Evolutionary conservation across 495 filamentous ascomycete species (phyloP), one percentile per base, ranked within the genome.

Genomic region (Thermochaetoides thermophila): DNA sequence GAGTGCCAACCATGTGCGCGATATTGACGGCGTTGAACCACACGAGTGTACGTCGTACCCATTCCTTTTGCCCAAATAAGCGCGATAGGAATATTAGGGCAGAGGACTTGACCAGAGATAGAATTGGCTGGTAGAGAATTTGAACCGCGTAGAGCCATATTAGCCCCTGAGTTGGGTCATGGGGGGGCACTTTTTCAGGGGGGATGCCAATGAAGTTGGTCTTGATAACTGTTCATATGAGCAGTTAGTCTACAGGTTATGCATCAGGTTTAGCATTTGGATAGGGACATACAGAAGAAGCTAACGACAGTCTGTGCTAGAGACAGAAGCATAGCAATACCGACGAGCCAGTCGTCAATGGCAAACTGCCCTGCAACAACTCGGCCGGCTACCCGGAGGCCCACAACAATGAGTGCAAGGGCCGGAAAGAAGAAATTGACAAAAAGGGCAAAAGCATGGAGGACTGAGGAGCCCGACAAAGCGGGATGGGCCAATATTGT

Each of bases 51-150:
- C 49, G 54, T 29, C 53, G 61, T 19, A 60, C 60, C 43, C 44
- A 63, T 39, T 44, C 52, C 48, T 46, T 66, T 44, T 60, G 61
- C 17, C 58, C 64, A 24, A 53, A 56, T 36, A 67, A 40, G 15
- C 61, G 50, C 45, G 69, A 48, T 50, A 79, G 44, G 60, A 74
- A 61, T 56, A 75, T 52, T 49, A 78, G 50, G 52, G 76, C 58
- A 0, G 65, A 69, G 0, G 65, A 47, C 48, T 78, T 77, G 39
- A 73, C 66, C 6, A 73, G 48, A 7, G 73, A 63, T 22, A 81
- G 51, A 35, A 74, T 65, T 0, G 73, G 73, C 39, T 77, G 76
- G 45, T 79, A 78, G 15, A 77, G 45, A 19, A 76, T 58, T 42
- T 78, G 71, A 13, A 70, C 64, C 3, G 64, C 64, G 17, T 68